Base-by-base conservation (phyloP, 495 filamentous ascomycete species). In the Trichoderma parareesei region DNA sequence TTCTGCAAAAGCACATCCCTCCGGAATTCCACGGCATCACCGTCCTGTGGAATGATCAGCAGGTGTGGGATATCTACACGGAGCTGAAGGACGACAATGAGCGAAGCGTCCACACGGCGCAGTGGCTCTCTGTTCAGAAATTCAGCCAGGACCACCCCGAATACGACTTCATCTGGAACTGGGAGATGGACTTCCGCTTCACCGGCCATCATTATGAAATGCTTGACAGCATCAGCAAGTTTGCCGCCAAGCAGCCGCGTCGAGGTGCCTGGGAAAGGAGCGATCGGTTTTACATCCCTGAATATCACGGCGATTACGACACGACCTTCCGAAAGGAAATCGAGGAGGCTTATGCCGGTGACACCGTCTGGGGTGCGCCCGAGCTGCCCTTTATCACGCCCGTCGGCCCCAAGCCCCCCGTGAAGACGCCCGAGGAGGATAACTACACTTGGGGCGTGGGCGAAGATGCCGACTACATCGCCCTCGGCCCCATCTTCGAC, bases 81-180 rank as follows among this genome's bases (percentile, higher is more conserved):
- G 75, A 78, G 59, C 68, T 84, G 46, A 73, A 74, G 65, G 53
- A 65, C 62, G 71, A 75, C 37, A 74, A 78, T 65, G 74, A 75
- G 44, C 72, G 69, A 7, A 71, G 63, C 35, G 79, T 79, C 27
- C 76, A 79, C 60, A 73, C 76, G 37, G 74, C 77, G 14, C 85
- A 88, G 65, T 88, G 82, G 72, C 73, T 87, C 62, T 77, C 81
- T 1, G 74, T 89, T 1, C 85, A 88, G 69, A 81, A 82, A 69
- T 91, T 92, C 69, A 84, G 85, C 59, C 80, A 86, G 65, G 78
- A 85, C 37, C 82, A 88, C 65, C 88, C 87, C 0, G 83, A 90
- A 65, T 92, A 89, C 65, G 87, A 89, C 63, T 89, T 80, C 69
- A 80, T 89, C 63, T 92, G 88, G 89, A 90, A 91, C 70, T 86